Evolutionary conservation across 2,329 filamentous ascomycete species (phyloP), one percentile per base, ranked within the genome.

Genomic region (Fusarium torulosum): DNA sequence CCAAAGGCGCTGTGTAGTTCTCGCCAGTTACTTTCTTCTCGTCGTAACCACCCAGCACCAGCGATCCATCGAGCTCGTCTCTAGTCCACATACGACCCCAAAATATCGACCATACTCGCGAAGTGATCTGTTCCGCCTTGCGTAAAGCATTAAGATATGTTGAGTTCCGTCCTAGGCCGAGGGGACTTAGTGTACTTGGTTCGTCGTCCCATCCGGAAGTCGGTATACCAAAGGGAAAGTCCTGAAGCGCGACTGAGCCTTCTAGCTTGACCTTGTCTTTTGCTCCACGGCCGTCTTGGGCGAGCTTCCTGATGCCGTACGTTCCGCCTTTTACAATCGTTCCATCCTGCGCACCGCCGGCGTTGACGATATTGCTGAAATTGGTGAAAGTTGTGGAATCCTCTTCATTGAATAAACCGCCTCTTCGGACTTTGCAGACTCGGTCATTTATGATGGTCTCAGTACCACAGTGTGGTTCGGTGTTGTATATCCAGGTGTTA

Each of bases 61-160:
- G 20, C 0, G 70, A 73, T 1, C 78, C 77, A 15, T 79, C 73
- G 0, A 79, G 47, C 4, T 37, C 60, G 52, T 11, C 66, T 8
- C 62, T 63, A 15, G 69, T 58, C 73, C 70, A 78, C 74, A 73
- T 75, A 2, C 74, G 71, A 0, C 77, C 77, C 78, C 76, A 79
- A 62, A 76, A 79, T 17, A 79, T 73, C 2, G 78, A 79, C 76
- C 76, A 76, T 4, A 76, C 76, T 6, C 74, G 58, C 2, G 74
- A 73, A 4, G 68, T 64, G 31, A 75, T 75, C 58, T 70, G 59
- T 4, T 59, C 69, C 6, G 63, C 70, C 1, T 62, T 27, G 1
- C 60, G 64, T 1, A 77, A 27, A 1, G 69, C 47, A 38, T 73
- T 77, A 33, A 77, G 74, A 25, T 71, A 73, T 1, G 75, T 77